Evolutionary conservation across 768 basidiomycete genomes (phyloP), one percentile per base, ranked within the genome.

Genomic region (Russula abietina): DNA sequence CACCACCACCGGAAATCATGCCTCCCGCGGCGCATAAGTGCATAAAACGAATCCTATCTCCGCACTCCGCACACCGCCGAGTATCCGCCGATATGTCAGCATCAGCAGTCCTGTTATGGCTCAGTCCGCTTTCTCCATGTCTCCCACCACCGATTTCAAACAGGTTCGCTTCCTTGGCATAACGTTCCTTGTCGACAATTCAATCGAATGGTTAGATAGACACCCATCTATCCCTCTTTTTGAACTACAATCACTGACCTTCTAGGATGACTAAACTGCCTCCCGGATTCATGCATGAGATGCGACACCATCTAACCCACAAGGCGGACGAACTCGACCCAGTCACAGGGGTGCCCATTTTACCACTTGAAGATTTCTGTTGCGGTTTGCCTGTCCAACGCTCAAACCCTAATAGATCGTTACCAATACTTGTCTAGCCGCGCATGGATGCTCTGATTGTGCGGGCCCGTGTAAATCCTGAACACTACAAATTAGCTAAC

Each of bases 401-500:
- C 9, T n/a, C 30, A 14, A 59, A 24, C 51, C 38, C 55, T 67
- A 39, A 46, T 43, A n/a, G 36, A 45, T 55, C 28, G 1, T 24
- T n/a, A n/a, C 26, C 11, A 3, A 22, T 41, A 6, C 22, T n/a
- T 22, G 11, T 36, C 26, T 43, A 86, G 89, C 89, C 5, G 91
- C 91, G 1, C 91, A 93, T 75, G 91, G 91, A 1, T n/a, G 85
- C 83, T 36, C 76, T 93, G 51, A 84, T 94, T 66, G 90, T 91
- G 50, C 36, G 57, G 36, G 39, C 51, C 9, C 32, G 41, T 32
- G 24, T 33, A 39, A 28, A 26, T 19, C 11, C 45, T 12, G n/a
- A 8, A 24, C 32, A 39, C 19, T 49, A 14, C 46, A 43, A 39
- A 41, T 14, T 17, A 17, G 41, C 16, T 50, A 19, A 58, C 41